Evolutionary conservation across 2,329 filamentous ascomycete species (phyloP).

Genomic region (Fusarium sp.): DNA sequence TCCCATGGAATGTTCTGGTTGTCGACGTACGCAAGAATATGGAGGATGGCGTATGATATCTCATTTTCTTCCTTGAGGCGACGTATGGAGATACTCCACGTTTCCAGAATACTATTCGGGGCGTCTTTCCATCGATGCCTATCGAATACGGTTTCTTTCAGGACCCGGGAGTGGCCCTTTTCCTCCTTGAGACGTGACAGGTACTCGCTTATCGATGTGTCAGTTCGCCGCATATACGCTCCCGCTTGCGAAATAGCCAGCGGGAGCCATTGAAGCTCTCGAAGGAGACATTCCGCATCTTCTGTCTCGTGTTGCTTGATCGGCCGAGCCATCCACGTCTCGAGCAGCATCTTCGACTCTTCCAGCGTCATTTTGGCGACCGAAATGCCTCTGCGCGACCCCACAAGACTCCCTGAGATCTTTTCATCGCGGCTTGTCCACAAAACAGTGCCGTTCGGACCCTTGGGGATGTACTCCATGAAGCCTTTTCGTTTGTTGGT

Average conservation of each 20-base stretch:
- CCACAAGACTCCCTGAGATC: conserved; percentile 48
- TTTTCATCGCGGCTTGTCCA: conserved; percentile 54
- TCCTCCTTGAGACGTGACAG: conserved; percentile 43
- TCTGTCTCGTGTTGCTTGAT: conserved; percentile 11
- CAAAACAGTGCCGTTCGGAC: conserved; percentile 46
- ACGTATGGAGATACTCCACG: conserved; percentile 54
- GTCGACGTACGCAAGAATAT: conserved; percentile 53
- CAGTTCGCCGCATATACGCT: conserved; percentile 51
- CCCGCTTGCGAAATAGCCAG: conserved; percentile 54
- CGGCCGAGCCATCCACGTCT: background rate
- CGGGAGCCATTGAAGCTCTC: conserved; percentile 49
- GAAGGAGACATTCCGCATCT: conserved; percentile 28
- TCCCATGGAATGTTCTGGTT: conserved; percentile 51
- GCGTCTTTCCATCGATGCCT: conserved; percentile 47
- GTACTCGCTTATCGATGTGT: conserved; percentile 44
- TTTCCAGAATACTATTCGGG: conserved; percentile 54
- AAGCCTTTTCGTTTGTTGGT: conserved; percentile 6
- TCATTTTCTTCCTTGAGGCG: conserved; percentile 49
- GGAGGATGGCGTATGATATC: conserved; percentile 49
- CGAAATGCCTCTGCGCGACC: conserved; percentile 36
- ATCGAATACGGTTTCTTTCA: conserved; percentile 45
- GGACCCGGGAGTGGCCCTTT: conserved; percentile 42
- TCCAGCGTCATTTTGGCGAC: conserved; percentile 43
- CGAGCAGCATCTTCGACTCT: conserved; percentile 34
- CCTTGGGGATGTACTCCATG: conserved; percentile 45